phyloP scores from a whole-genome alignment of 805 yeast genomes.

The Cyberlindnera veronae region DNA sequence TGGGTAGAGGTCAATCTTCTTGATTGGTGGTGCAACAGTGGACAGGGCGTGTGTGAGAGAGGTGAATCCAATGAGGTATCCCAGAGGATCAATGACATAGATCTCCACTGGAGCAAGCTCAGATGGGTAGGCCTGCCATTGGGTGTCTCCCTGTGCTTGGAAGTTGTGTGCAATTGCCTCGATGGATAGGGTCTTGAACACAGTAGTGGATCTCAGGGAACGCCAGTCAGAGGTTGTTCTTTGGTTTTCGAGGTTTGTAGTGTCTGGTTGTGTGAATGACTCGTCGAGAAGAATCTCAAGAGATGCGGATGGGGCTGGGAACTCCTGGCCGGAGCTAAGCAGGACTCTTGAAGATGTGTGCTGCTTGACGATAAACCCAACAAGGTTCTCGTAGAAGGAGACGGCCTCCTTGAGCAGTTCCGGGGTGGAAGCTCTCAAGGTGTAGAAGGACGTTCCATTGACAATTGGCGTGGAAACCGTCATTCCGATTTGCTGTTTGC shows the following conservation, averaged over 20 bases:
- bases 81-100: conserved; percentile 80
- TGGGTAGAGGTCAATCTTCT: conserved; percentile 2
- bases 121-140: conserved; percentile 64
- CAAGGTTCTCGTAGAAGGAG: conserved; percentile 52
- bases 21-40: conserved; percentile 37
- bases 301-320: conserved; percentile 29
- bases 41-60: conserved; percentile 54
- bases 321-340: conserved; percentile 30
- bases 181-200: conserved; percentile 31
- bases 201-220: conserved; percentile 40
- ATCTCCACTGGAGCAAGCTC: conserved; percentile 72
- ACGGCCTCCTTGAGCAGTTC: conserved; percentile 43
- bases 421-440: conserved; percentile 49
- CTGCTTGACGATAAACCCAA: conserved; percentile 33
- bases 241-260: conserved; percentile 28
- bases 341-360: conserved; percentile 18
- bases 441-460: conserved; percentile 53
- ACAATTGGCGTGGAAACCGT: conserved; percentile 36
- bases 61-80: conserved; percentile 78
- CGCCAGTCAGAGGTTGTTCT: conserved; percentile 45
- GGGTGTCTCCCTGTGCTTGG: conserved; percentile 26
- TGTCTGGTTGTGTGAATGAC: conserved; percentile 22
- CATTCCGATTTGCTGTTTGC: conserved; percentile 7
- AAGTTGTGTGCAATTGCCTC: conserved; percentile 27
- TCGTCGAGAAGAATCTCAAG: conserved; percentile 27